A percentile compares a stretch with the other conserved stretches of the same genome.
Evolutionary conservation across 1,139 yeast genomes (phyloP).

Genomic region (Debaryomyces coudertii): DNA sequence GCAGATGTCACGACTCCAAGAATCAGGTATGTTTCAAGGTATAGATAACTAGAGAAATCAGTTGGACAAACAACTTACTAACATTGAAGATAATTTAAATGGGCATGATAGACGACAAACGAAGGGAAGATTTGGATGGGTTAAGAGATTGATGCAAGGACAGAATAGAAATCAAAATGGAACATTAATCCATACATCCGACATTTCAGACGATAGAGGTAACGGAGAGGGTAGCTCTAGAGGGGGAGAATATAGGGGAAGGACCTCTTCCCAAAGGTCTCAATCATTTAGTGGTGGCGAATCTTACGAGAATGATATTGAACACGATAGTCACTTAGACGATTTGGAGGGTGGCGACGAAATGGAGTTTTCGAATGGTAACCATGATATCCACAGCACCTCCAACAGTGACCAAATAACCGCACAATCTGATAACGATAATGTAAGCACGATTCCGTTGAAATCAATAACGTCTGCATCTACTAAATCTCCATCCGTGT

Average conservation of each 20-base stretch:
- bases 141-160: constrained; percentile 49
- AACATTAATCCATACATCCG: neutral
- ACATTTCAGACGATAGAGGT: neutral
- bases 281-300: neutral
- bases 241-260: constrained; percentile 7
- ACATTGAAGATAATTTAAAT: constrained; percentile 12
- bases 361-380: constrained; percentile 6
- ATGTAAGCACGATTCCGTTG: constrained; percentile 54
- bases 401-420: constrained; percentile 20
- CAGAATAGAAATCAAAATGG: constrained; percentile 29
- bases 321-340: neutral
- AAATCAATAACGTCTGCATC: constrained; percentile 53
- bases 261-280: neutral
- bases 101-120: constrained; percentile 26
- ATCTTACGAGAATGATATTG: neutral
- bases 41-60: neutral
- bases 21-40: neutral
- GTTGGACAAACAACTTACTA: constrained; percentile 1
- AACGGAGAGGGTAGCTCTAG: neutral
- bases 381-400: constrained; percentile 11
- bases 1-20: constrained; percentile 1
- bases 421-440: constrained; percentile 25
- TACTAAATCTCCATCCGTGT: constrained; percentile 47
- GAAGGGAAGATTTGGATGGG: constrained; percentile 50
- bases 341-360: constrained; percentile 4